phyloP scores from a whole-genome alignment of 352 stramenopile genomes.

The Phytophthora melonis region DNA sequence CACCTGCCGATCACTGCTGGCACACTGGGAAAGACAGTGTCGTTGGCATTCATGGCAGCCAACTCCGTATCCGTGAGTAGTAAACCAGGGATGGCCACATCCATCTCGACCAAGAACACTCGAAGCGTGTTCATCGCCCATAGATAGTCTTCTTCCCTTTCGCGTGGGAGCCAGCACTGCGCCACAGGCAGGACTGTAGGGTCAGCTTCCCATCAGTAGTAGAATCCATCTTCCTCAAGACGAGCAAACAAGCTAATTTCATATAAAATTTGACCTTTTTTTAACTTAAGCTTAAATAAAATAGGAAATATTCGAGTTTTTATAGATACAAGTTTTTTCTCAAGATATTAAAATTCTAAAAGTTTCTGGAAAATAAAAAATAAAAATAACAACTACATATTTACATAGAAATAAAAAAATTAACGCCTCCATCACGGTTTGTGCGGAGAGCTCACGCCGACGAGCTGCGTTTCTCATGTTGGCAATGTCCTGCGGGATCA shows the following conservation, averaged over 20 bases:
- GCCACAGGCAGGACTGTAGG: conserved; percentile 14
- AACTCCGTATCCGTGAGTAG: neutral
- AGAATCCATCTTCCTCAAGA: conserved; percentile 7
- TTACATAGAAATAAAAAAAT: no score
- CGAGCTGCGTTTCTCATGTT: conserved; percentile 3
- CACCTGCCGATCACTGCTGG: neutral
- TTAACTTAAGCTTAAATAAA: no score
- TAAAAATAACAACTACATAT: no score
- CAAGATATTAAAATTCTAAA: no score
- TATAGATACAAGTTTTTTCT: no score
- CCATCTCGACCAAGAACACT: neutral
- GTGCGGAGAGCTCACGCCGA: neutral
- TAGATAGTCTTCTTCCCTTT: conserved; percentile 1
- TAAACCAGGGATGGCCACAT: neutral
- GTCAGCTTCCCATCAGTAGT: neutral
- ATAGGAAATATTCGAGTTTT: no score
- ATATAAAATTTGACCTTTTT: no score
- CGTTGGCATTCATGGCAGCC: neutral
- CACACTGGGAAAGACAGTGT: neutral
- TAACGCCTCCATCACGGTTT: conserved; percentile 5
- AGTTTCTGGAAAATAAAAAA: no score
- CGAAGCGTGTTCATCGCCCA: conserved; percentile 10
- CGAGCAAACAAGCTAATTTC: no score
- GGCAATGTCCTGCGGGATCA: conserved; percentile 14
- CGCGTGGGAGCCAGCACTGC: conserved; percentile 13